Base-by-base conservation (phyloP, 2,329 filamentous ascomycete genomes). In the Dothistroma septosporum region DNA sequence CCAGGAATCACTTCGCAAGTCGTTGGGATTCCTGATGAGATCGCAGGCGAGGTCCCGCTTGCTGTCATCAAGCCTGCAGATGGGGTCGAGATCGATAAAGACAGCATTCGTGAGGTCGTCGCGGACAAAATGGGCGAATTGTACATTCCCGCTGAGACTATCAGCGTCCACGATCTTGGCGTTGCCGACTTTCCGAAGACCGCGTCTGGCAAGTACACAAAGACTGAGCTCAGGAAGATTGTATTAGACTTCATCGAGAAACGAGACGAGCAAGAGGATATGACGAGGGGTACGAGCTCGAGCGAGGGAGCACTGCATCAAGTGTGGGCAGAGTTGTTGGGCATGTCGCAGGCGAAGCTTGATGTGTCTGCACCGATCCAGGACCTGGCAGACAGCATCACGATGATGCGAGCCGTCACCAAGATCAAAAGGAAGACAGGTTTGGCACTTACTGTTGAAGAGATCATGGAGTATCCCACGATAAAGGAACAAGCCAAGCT, bases 41-140 rank as follows among this genome's bases (percentile, higher is more conserved):
- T 63, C 12, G 61, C 57, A 11, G 65, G 65, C 1, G 62, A 66
- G 49, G 65, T 68, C 14, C 65, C 65, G 6, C 60, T 68, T 5
- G 65, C 64, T 4, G 31, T 68, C 33, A 41, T 65, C 6, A 55
- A 44, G 41, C 35, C 53, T 2, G 50, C 58, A 16, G 32, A 35
- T 41, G 24, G 55, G 9, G 44, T 49, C 31, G 10, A 28, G 22
- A 14, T 35, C 32, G 10, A 58, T 24, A 19, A 46, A 10, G 10
- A 44, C 12, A 19, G 41, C 1, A 41, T 66, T 24, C 46, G 50
- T 16, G 33, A 61, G 0, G 52, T 50, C 5, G 58, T 65, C 5
- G 37, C 53, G 3, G 57, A 48, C 2, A 32, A 32, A 3, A 28
- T 65, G 44, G 65, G 63, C 1, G 48, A 55, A 12, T 12, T 56